These are phyloP conservation scores for Salvia rosmarinus DNA, from an alignment of 257 asterid species.

Conservation along the genomic window DNA sequence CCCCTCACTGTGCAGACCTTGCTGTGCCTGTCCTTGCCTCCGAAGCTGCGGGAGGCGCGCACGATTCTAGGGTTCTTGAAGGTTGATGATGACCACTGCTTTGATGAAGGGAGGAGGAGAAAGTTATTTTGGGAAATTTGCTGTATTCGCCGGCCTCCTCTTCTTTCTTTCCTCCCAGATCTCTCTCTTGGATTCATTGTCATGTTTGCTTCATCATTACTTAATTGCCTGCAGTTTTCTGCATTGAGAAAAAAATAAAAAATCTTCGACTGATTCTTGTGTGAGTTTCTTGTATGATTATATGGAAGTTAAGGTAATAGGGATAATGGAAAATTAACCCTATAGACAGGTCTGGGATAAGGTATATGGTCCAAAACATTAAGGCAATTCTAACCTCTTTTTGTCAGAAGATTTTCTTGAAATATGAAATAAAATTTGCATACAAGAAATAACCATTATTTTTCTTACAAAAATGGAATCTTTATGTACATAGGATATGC, in stretches of 20 bases:
- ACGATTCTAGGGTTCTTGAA: slow-evolving; percentile 74
- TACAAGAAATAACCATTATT: not conserved
- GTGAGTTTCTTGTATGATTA: too few species aligned
- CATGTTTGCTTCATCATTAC: slow-evolving; percentile 28
- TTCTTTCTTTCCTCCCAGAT: slow-evolving; percentile 50
- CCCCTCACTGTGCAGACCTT: slow-evolving; percentile 74
- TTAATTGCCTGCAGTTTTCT: slow-evolving; percentile 41
- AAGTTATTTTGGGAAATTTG: slow-evolving; percentile 14
- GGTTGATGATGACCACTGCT: slow-evolving; percentile 58
- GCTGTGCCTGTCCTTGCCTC: slow-evolving; percentile 83
- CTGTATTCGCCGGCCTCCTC: slow-evolving; percentile 13
- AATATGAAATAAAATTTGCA: not conserved
- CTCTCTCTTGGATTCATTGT: slow-evolving; percentile 55
- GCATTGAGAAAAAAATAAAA: too few species aligned
- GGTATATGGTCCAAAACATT: not conserved
- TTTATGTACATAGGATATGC: not conserved
- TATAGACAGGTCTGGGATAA: not conserved
- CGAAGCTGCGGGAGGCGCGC: slow-evolving; percentile 61
- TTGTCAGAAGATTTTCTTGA: not conserved
- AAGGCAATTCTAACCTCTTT: not conserved
- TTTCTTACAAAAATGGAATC: not conserved
- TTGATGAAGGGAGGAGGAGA: slow-evolving; percentile 34
- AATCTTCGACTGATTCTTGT: not conserved
- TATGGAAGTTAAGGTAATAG: not conserved
- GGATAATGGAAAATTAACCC: not conserved